Evolutionary conservation across 2,329 filamentous ascomycete genomes (phyloP).

Genomic region (Gaeumannomyces sp.): DNA sequence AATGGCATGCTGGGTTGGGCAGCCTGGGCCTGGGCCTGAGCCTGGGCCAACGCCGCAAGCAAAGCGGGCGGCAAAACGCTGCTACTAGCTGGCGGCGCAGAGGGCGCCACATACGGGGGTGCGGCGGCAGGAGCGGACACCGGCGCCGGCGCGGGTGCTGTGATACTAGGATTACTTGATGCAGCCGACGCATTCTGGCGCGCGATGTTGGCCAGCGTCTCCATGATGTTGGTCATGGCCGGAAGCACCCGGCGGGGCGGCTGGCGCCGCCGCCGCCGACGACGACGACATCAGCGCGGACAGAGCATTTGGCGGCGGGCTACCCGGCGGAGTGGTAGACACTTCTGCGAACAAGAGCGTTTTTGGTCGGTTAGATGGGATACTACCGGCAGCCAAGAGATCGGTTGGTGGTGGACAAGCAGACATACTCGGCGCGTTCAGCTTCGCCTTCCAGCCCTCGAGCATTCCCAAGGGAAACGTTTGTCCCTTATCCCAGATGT

Average conservation of each 20-base stretch:
- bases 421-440: conserved; percentile 45
- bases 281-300: conserved; percentile 28
- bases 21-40: conserved; percentile 19
- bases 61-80: conserved; percentile 8
- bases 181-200: conserved; percentile 59
- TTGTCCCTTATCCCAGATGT: conserved; percentile 95
- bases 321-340: conserved; percentile 67
- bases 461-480: conserved; percentile 83
- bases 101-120: conserved; percentile 5
- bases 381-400: not conserved
- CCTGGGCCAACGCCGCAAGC: conserved; percentile 10
- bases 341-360: conserved; percentile 40
- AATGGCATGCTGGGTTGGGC: conserved; percentile 22
- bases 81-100: conserved; percentile 7
- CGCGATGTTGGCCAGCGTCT: conserved; percentile 73
- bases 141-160: conserved; percentile 26
- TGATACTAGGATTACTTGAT: conserved; percentile 32
- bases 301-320: conserved; percentile 43
- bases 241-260: conserved; percentile 31
- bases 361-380: not conserved
- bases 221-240: conserved; percentile 58
- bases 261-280: conserved; percentile 17
- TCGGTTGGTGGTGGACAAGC: not conserved
- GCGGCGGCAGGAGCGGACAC: conserved; percentile 28
- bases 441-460: conserved; percentile 72